These are phyloP conservation scores for Mycena albidolilacea DNA, from an alignment of 768 basidiomycete species.

Conservation along the genomic window DNA sequence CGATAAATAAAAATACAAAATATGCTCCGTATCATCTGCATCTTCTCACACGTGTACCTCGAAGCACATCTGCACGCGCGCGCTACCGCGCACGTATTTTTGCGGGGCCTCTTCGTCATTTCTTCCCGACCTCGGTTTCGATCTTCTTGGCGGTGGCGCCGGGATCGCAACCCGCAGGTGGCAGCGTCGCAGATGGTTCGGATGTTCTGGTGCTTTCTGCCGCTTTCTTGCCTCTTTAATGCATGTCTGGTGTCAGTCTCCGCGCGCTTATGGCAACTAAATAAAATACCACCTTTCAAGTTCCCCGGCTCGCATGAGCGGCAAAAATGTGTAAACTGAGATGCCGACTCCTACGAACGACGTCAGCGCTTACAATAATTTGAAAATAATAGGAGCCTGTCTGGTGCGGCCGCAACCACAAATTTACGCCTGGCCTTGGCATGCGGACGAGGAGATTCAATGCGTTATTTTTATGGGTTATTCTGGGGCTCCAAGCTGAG, in stretches of 20 bases:
- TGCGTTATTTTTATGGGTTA: too few relatives aligned
- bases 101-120: slow-evolving; percentile 19
- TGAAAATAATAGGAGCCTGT: slow-evolving; percentile 49
- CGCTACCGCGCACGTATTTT: neutral
- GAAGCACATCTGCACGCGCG: slow-evolving; percentile 13
- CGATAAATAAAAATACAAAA: slow-evolving; percentile 44
- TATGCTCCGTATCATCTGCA: slow-evolving; percentile 22
- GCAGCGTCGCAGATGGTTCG: slow-evolving; percentile 7
- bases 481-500: too few relatives aligned
- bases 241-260: neutral
- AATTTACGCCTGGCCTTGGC: slow-evolving; percentile 54
- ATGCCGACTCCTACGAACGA: slow-evolving; percentile 30
- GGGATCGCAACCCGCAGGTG: neutral
- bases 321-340: slow-evolving; percentile 35
- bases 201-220: neutral
- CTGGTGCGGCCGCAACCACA: slow-evolving; percentile 70
- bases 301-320: slow-evolving; percentile 29
- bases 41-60: slow-evolving; percentile 26
- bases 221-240: slow-evolving; percentile 10
- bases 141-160: neutral
- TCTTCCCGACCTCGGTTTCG: slow-evolving; percentile 9
- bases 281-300: slow-evolving; percentile 24
- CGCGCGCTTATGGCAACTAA: slow-evolving; percentile 12
- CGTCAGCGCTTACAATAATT: neutral
- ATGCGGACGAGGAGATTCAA: slow-evolving; percentile 3